phyloP scores from a whole-genome alignment of 306 rosid species.

The Lathyrus tuberosus region DNA sequence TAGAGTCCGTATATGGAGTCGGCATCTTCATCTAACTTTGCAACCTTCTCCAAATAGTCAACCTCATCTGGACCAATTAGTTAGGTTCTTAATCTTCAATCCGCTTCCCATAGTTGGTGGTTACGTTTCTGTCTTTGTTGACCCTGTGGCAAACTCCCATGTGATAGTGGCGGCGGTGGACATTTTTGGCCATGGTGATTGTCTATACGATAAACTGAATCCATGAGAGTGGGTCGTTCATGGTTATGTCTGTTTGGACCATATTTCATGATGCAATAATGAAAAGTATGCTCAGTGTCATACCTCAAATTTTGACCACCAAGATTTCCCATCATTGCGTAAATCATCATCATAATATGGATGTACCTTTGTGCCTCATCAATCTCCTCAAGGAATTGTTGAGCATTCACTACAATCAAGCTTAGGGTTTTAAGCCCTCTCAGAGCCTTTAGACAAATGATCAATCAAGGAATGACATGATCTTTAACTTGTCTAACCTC shows the following conservation, averaged over 20 bases:
- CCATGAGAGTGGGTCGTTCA: conserved; percentile 99
- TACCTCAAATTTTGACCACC: no score
- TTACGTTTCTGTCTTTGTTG: conserved; percentile 63
- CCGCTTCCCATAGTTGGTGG: conserved; percentile 81
- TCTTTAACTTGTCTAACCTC: no score
- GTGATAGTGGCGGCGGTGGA: conserved; percentile 88
- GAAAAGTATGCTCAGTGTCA: no score
- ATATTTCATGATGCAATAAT: conserved; percentile 19
- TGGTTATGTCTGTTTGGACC: conserved; percentile 71
- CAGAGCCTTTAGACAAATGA: no score
- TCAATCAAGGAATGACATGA: no score
- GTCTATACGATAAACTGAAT: conserved; percentile 92
- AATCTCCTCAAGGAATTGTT: no score
- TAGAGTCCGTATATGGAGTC: conserved; percentile 75
- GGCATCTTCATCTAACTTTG: conserved; percentile 65
- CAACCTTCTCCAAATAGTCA: conserved; percentile 74
- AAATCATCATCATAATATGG: no score
- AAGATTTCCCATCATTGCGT: no score
- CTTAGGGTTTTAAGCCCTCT: no score
- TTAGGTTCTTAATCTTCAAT: conserved; percentile 73
- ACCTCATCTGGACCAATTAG: conserved; percentile 90
- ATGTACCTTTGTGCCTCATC: no score
- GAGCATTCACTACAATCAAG: no score
- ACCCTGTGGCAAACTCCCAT: conserved; percentile 83
- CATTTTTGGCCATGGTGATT: conserved; percentile 87